Evolutionary conservation across 2,329 filamentous ascomycete genomes (phyloP).

Genomic region (Aspergillus sp.): DNA sequence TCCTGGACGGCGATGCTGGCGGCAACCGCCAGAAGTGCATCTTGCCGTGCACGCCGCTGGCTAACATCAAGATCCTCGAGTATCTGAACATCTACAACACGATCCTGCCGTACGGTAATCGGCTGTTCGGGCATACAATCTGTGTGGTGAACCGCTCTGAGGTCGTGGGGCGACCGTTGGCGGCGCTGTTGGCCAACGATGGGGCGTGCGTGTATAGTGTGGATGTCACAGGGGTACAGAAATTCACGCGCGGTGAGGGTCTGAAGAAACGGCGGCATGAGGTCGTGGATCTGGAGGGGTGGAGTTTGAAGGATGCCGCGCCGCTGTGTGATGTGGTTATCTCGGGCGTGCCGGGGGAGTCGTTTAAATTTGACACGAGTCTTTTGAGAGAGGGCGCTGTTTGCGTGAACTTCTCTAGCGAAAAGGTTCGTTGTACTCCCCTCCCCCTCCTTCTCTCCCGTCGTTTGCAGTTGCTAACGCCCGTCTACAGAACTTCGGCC

Average conservation of each 20-base stretch:
- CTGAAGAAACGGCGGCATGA: slow-evolving; percentile 80
- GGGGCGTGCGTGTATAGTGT: slow-evolving; percentile 93
- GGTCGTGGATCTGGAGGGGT: slow-evolving; percentile 72
- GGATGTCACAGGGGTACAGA: slow-evolving; percentile 81
- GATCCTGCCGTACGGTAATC: slow-evolving; percentile 84
- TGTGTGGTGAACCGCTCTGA: slow-evolving; percentile 95
- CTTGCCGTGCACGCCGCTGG: slow-evolving; percentile 88
- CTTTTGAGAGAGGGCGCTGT: slow-evolving; percentile 81
- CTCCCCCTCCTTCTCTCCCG: not conserved
- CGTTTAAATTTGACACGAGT: slow-evolving; percentile 80
- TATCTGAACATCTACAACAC: slow-evolving; percentile 94
- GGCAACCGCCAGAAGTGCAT: slow-evolving; percentile 71
- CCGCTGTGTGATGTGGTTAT: slow-evolving; percentile 91
- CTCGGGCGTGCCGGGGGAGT: slow-evolving; percentile 78
- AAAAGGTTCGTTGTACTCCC: slow-evolving; percentile 48
- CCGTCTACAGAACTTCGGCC: slow-evolving; percentile 63
- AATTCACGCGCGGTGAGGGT: slow-evolving; percentile 83
- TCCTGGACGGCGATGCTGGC: slow-evolving; percentile 58
- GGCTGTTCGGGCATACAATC: slow-evolving; percentile 85
- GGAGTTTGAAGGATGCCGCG: slow-evolving; percentile 70
- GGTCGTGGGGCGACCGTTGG: slow-evolving; percentile 87
- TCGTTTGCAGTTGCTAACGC: slow-evolving; percentile 1
- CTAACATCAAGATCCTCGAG: slow-evolving; percentile 94
- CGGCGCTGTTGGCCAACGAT: slow-evolving; percentile 89
- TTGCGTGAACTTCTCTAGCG: slow-evolving; percentile 98